Conservation (phyloP, 139 green algal genomes). For the Spirogloea muscicola region DNA sequence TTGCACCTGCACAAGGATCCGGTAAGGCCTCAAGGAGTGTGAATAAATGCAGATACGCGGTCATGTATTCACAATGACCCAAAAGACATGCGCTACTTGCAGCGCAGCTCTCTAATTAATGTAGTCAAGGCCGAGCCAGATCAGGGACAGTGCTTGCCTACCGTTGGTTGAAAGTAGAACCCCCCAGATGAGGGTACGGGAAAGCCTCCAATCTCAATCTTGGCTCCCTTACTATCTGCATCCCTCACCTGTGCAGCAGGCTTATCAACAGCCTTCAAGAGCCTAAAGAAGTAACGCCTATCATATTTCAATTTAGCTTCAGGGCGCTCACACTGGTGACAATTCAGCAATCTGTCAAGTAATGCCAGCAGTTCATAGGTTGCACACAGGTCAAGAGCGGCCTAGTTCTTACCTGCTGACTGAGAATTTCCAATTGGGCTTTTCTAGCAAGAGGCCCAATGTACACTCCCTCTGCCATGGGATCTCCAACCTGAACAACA, state of each 20-base stretch:
- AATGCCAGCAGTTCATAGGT: no score
- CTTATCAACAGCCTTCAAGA: background rate
- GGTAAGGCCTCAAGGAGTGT: background rate
- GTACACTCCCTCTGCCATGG: constrained; percentile 31
- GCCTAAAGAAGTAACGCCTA: background rate
- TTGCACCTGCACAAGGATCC: background rate
- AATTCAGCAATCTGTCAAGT: background rate
- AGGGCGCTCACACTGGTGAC: background rate
- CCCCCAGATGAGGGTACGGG: no score
- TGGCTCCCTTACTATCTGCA: background rate
- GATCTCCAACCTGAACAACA: constrained; percentile 25
- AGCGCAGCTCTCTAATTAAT: no score
- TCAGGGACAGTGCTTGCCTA: no score
- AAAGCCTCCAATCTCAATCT: no score
- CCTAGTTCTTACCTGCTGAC: constrained; percentile 2
- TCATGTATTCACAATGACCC: no score
- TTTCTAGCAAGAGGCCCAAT: constrained; percentile 27
- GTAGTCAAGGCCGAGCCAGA: no score
- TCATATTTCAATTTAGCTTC: background rate
- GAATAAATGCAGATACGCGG: background rate
- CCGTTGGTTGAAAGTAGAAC: no score
- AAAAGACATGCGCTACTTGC: no score
- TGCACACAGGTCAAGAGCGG: background rate
- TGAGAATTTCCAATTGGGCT: constrained; percentile 6
- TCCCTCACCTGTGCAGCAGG: no score